Percentiles rank a stretch among this genome's conserved stretches.
Evolutionary conservation across 139 green algal genomes (phyloP).

Genomic region (Coelastrella sp.): DNA sequence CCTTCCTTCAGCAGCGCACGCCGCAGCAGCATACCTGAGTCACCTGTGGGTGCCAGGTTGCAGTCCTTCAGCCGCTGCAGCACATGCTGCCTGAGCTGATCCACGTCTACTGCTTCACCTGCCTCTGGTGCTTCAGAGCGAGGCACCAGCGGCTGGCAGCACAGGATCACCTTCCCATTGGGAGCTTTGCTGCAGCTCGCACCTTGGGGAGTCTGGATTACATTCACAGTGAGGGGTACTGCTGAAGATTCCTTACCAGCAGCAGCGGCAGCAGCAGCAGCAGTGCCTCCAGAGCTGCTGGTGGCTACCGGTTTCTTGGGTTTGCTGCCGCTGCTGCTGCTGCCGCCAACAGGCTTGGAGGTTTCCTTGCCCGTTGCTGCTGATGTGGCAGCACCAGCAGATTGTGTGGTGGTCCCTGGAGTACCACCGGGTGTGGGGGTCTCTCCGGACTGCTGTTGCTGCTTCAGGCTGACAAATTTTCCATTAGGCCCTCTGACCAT

Average conservation of each 20-base stretch:
- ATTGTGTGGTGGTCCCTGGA: too few species aligned
- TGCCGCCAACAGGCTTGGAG: too few species aligned
- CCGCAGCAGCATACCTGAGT: neutral
- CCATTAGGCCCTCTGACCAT: neutral
- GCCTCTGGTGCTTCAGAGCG: neutral
- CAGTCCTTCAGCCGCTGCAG: neutral
- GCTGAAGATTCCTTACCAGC: neutral
- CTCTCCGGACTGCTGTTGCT: neutral
- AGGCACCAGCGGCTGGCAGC: neutral
- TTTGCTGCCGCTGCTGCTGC: too few species aligned
- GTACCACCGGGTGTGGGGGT: neutral
- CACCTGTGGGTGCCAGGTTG: neutral
- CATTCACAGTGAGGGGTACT: neutral
- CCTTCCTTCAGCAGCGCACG: neutral
- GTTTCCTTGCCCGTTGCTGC: too few species aligned
- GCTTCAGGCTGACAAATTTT: neutral
- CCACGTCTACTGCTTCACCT: neutral
- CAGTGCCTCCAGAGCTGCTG: neutral
- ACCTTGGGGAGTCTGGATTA: neutral
- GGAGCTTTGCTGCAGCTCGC: neutral
- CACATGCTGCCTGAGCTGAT: neutral
- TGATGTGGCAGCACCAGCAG: too few species aligned
- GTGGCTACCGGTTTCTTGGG: too few species aligned
- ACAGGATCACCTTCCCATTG: neutral
- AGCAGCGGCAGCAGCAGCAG: constrained; percentile 20